Conservation (phyloP, 2,329 filamentous ascomycete genomes). For the Trichophyton verrucosum region DNA sequence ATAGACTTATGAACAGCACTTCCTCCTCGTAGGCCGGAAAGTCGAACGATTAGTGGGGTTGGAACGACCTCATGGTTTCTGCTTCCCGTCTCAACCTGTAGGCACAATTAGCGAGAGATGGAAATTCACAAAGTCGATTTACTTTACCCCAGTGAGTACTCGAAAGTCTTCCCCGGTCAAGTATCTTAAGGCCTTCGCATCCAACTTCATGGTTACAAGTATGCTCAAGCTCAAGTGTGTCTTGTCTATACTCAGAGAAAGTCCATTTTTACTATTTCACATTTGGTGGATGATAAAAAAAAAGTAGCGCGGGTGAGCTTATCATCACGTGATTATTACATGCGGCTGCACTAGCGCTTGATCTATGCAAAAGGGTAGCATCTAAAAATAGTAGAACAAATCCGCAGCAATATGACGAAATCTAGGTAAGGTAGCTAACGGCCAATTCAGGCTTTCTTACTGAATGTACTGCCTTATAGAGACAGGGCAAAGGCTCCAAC, state of each 20-base stretch:
- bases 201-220: conserved; percentile 67
- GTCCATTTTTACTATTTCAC: background rate
- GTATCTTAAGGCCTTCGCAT: conserved; percentile 87
- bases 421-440: too few relatives aligned
- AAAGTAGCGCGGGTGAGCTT: background rate
- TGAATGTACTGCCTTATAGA: background rate
- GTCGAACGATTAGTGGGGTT: conserved; percentile 71
- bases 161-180: conserved; percentile 88
- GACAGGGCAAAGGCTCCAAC: background rate
- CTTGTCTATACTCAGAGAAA: background rate
- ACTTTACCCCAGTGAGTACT: conserved; percentile 72
- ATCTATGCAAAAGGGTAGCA: background rate
- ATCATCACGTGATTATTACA: background rate
- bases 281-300: background rate
- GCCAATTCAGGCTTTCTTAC: background rate
- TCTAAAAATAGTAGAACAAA: too few relatives aligned
- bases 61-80: conserved; percentile 97
- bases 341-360: background rate
- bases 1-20: conserved; percentile 77
- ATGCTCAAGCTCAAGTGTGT: background rate
- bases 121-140: background rate
- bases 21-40: conserved; percentile 66
- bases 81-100: conserved; percentile 78
- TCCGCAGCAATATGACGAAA: too few relatives aligned
- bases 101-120: background rate